Percentiles rank a stretch among this genome's conserved stretches.
Conservation (phyloP, 2,329 filamentous ascomycete species). For the Xylariales sp. region DNA sequence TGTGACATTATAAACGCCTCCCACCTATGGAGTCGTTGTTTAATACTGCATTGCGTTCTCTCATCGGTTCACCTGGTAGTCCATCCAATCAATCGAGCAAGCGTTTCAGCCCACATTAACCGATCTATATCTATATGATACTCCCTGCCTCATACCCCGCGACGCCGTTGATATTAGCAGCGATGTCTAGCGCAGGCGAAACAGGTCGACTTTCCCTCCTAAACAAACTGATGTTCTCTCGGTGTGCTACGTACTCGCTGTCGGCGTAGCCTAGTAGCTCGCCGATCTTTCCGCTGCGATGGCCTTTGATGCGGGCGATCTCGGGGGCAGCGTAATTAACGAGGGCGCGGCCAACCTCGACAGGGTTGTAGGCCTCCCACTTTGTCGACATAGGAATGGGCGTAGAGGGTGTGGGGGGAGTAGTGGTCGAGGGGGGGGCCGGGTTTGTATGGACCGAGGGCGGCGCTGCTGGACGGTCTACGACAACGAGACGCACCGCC, state of each 20-base stretch:
- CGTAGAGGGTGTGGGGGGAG: constrained; percentile 34
- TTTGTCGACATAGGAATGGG: constrained; percentile 35
- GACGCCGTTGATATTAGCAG: constrained; percentile 38
- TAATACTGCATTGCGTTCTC: no score
- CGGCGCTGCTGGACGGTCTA: constrained; percentile 64
- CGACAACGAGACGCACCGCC: constrained; percentile 86
- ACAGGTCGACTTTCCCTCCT: constrained; percentile 63
- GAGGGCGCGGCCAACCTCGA: constrained; percentile 86
- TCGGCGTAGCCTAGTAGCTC: constrained; percentile 88
- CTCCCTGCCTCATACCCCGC: constrained; percentile 41
- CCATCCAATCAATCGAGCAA: background rate
- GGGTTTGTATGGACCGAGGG: constrained; percentile 3
- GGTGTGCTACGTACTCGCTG: constrained; percentile 90
- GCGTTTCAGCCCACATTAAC: background rate
- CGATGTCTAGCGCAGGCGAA: constrained; percentile 55
- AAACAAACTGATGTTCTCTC: constrained; percentile 88
- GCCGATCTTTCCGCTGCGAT: constrained; percentile 84
- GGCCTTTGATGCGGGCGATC: constrained; percentile 84
- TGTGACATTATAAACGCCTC: background rate
- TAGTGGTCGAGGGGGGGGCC: constrained; percentile 28
- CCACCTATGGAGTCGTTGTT: background rate
- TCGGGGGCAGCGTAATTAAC: constrained; percentile 94
- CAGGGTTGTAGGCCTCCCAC: constrained; percentile 35
- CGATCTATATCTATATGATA: constrained; percentile 11
- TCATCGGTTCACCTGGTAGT: background rate